Percentiles rank a stretch among this genome's conserved stretches.
phyloP scores from a whole-genome alignment of 164 flowering plant genomes.

The Sextonia rubra region DNA sequence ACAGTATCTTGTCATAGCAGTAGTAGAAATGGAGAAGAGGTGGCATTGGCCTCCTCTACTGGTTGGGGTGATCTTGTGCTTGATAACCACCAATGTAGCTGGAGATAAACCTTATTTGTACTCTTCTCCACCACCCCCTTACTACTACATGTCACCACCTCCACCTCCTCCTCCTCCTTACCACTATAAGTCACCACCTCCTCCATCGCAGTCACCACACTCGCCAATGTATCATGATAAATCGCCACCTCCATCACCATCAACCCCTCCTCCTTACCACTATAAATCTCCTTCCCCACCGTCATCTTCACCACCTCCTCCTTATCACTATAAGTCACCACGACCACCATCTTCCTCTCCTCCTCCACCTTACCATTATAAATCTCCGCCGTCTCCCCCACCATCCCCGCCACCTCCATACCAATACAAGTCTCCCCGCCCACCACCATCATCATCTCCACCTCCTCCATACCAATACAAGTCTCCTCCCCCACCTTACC shows the following conservation, averaged over 20 bases:
- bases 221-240: not conserved
- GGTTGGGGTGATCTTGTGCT: too few relatives aligned
- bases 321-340: slow-evolving; percentile 2
- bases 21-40: too few relatives aligned
- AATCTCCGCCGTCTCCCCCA: slow-evolving; percentile 7
- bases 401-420: slow-evolving; percentile 10
- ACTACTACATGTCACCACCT: slow-evolving; percentile 5
- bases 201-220: not conserved
- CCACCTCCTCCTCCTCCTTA: not conserved
- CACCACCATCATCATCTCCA: slow-evolving; percentile 10
- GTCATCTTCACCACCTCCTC: slow-evolving; percentile 2
- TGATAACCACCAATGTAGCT: too few relatives aligned
- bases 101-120: too few relatives aligned
- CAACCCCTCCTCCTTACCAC: slow-evolving; percentile 4
- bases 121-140: not conserved
- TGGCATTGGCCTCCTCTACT: too few relatives aligned
- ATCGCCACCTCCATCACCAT: not conserved
- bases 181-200: not conserved
- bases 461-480: slow-evolving; percentile 12
- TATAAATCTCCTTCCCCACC: not conserved
- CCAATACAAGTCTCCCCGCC: slow-evolving; percentile 8
- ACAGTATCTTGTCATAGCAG: too few relatives aligned
- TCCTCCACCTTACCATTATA: slow-evolving; percentile 7
- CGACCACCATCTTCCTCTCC: slow-evolving; percentile 5
- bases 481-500: slow-evolving; percentile 14